A percentile compares a stretch with the other conserved stretches of the same genome.
phyloP scores from a whole-genome alignment of 2,329 filamentous ascomycete genomes.

The Alternaria novae-zelandiae region DNA sequence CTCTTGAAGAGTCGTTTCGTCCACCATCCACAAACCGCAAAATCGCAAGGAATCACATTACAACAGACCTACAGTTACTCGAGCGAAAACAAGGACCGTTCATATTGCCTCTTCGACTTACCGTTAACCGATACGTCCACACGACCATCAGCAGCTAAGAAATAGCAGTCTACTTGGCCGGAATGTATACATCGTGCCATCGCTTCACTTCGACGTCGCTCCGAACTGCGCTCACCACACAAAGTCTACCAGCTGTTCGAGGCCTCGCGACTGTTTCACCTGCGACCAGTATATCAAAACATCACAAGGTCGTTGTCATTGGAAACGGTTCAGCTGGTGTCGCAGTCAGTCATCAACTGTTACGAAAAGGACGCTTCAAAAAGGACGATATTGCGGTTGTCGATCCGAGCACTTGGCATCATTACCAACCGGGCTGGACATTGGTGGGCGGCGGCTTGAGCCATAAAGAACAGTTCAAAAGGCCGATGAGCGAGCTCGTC shows the following conservation, averaged over 20 bases:
- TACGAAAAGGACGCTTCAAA: slow-evolving; percentile 62
- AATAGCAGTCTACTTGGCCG: background rate
- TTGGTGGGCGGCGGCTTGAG: slow-evolving; percentile 71
- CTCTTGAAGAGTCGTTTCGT: background rate
- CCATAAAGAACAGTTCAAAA: slow-evolving; percentile 63
- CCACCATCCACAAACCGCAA: background rate
- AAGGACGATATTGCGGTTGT: slow-evolving; percentile 68
- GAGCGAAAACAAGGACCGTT: background rate
- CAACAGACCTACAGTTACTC: background rate
- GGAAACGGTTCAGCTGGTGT: slow-evolving; percentile 72
- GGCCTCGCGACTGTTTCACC: slow-evolving; percentile 32
- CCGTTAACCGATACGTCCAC: background rate
- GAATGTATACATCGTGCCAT: background rate
- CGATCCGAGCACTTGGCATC: slow-evolving; percentile 67
- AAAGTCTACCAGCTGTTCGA: background rate
- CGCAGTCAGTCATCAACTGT: slow-evolving; percentile 70
- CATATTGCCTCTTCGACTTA: background rate
- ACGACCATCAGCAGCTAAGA: background rate
- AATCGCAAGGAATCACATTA: background rate
- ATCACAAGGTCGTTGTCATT: slow-evolving; percentile 70
- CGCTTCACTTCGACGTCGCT: background rate
- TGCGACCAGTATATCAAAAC: slow-evolving; percentile 42
- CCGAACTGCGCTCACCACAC: background rate
- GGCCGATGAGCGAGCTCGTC: slow-evolving; percentile 58
- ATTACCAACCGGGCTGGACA: slow-evolving; percentile 75